Conservation (phyloP, 2,329 filamentous ascomycete genomes). For the Tolypocladium ovalisporum region DNA sequence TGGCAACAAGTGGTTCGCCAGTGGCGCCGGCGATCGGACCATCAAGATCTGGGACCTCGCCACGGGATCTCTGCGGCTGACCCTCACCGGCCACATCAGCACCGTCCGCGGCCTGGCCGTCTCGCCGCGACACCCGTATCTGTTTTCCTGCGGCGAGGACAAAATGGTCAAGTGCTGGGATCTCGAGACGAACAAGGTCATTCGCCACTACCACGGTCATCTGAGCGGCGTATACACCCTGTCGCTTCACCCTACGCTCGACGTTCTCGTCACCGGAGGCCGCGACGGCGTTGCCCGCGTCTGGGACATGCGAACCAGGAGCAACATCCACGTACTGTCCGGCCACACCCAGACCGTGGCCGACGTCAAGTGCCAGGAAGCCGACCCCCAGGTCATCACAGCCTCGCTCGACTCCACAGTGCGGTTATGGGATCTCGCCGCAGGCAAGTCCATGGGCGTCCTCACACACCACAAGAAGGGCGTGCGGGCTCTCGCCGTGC, state of each 20-base stretch:
- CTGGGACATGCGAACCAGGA: constrained; percentile 96
- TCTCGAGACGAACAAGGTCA: constrained; percentile 98
- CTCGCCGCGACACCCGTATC: constrained; percentile 85
- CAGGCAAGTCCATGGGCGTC: constrained; percentile 91
- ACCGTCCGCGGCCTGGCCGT: constrained; percentile 88
- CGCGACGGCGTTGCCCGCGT: constrained; percentile 89
- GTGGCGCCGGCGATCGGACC: constrained; percentile 86
- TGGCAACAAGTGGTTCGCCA: constrained; percentile 95
- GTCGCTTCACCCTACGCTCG: constrained; percentile 84
- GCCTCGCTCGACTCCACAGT: constrained; percentile 89
- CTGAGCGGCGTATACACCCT: constrained; percentile 92
- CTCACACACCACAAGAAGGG: constrained; percentile 98
- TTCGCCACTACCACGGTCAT: constrained; percentile 94
- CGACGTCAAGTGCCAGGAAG: constrained; percentile 85
- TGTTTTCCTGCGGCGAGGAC: constrained; percentile 96
- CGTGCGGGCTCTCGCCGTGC: constrained; percentile 71
- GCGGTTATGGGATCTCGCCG: constrained; percentile 88
- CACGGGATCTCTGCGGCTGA: constrained; percentile 71
- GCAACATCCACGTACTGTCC: constrained; percentile 85
- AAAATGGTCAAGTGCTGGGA: constrained; percentile 99
- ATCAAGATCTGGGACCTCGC: constrained; percentile 99
- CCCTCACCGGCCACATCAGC: constrained; percentile 87
- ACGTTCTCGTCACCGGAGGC: constrained; percentile 89
- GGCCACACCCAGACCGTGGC: constrained; percentile 89
- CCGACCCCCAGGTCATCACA: constrained; percentile 90